Base-by-base conservation (phyloP, 106 monocot species). In the Phalaenopsis equestris region DNA sequence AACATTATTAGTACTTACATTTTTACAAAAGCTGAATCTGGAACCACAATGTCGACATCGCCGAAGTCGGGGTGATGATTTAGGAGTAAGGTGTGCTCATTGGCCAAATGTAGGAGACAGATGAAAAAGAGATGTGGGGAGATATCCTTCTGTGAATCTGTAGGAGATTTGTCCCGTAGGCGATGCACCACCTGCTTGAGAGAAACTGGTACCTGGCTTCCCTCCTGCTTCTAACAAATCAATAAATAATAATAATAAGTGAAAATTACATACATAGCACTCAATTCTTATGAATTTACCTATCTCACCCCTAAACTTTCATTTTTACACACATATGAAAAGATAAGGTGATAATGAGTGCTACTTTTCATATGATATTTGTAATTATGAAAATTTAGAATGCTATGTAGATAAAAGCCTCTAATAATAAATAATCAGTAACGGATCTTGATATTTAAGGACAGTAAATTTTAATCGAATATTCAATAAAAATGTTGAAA, bases 41-140 rank as follows among this genome's bases (percentile, higher is more conserved):
- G 52, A 52, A 52, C 52, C 14, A 12, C 14, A 52, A 97, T 92
- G 30, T 92, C 87, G 19, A 97, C 88, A 19, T 97, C 90, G 81
- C 92, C 94, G 46, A 98, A 86, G 23, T 81, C 77, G 10, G 92
- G 85, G 49, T 39, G 67, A 81, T 86, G 88, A 41, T 78, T 84
- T 15, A 98, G 81, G 45, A 81, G 81, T 81, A 98, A 85, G 73
- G 83, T 30, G 74, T 98, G 94, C 84, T 98, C 97, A 42, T 98
- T 98, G 16, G 94, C 97, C 72, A 98, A 87, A 81, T 98, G 97
- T 75, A 98, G 78, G 41, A 98, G 92, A 41, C 97, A 98, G 52
- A 98, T 98, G 83, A 98, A 98, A 41, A 85, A 89, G 3, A 98
- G 83, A 80, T 98, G 94, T 24, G 94, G 88, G 0, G 94, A 90